Conservation (phyloP, 1,139 yeast species). For the Zhuliangozyma parablackwelliae region DNA sequence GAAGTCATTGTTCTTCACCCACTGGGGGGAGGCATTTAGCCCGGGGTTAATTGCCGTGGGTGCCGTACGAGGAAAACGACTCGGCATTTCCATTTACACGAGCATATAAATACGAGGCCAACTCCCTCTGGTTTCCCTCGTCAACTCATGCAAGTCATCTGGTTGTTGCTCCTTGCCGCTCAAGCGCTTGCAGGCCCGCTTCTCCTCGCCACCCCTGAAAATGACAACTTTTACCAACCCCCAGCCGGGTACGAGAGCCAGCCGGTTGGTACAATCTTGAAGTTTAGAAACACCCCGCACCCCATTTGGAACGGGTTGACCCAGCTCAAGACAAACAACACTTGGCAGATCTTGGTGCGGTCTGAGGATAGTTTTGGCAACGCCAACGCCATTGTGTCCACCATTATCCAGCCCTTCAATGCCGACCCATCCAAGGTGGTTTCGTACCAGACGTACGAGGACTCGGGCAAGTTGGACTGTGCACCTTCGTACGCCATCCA, state of each 20-base stretch:
- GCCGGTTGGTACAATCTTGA: constrained; percentile 19
- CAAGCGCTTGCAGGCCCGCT: too few relatives aligned
- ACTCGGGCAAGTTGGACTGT: constrained; percentile 10
- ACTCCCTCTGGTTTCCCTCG: too few relatives aligned
- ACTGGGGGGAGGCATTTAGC: too few relatives aligned
- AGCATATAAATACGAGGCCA: too few relatives aligned
- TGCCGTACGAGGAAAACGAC: too few relatives aligned
- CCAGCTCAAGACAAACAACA: constrained; percentile 14
- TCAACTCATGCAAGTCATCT: too few relatives aligned
- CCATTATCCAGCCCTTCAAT: constrained; percentile 27
- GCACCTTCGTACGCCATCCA: constrained; percentile 14
- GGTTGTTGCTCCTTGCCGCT: too few relatives aligned
- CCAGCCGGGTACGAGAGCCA: constrained; percentile 18
- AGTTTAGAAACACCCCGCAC: constrained; percentile 19
- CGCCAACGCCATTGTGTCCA: constrained; percentile 28
- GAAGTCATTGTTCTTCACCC: too few relatives aligned
- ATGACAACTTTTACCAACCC: constrained; percentile 19
- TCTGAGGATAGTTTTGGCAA: constrained; percentile 27
- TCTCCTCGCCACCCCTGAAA: constrained; percentile 4
- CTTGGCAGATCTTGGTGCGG: constrained; percentile 31
- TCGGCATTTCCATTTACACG: too few relatives aligned
- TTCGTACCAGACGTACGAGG: constrained; percentile 14
- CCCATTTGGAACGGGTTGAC: constrained; percentile 14
- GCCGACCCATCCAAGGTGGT: constrained; percentile 19
- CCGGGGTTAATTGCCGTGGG: too few relatives aligned